Base-by-base conservation (phyloP, 2,329 filamentous ascomycete species). In the Cladosporium sp. region DNA sequence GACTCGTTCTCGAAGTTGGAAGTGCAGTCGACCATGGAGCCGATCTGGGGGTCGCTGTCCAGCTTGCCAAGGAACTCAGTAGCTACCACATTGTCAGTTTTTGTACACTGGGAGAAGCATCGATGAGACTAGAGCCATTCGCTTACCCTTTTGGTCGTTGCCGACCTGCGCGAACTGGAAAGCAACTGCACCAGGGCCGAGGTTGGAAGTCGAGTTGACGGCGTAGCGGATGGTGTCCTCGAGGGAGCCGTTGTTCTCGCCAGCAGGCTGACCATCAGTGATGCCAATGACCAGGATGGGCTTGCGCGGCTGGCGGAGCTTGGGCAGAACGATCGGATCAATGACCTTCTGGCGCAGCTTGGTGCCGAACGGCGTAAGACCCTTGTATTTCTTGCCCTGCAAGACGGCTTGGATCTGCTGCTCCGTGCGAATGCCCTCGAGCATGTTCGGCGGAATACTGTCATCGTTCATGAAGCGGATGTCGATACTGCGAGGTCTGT, bases 161-260 rank as follows among this genome's bases (percentile, higher is more conserved):
- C 83, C 83, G 45, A 86, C 83, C 61, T 86, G 83, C 0, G 83
- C 82, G 62, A 86, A 85, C 62, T 86, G 81, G 71, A 85, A 85
- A 0, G 80, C 77, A 54, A 85, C 68, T n/a, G 80, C 80, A 31
- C 66, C 66, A 28, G 73, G 72, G 32, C 81, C 81, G 60, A 72
- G 75, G 69, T 49, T 53, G 19, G 71, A 63, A 22, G 82, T 69
- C 54, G 82, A 75, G 16, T 75, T 70, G 46, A 75, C 71, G 1
- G 81, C 77, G 59, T 76, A 74, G 45, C 74, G 73, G 58, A 86
- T 81, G 34, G 78, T 77, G 49, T 83, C 77, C 38, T 77, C 74
- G 7, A 85, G 76, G 13, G 78, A 72, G 46, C 76, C 76, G 53
- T 76, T 74, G 4, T 77, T 72, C 65, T 85, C 82, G 28, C 82